These are phyloP conservation scores for Solanum tacnaense DNA, from an alignment of 257 asterid genomes.

Conservation along the genomic window DNA sequence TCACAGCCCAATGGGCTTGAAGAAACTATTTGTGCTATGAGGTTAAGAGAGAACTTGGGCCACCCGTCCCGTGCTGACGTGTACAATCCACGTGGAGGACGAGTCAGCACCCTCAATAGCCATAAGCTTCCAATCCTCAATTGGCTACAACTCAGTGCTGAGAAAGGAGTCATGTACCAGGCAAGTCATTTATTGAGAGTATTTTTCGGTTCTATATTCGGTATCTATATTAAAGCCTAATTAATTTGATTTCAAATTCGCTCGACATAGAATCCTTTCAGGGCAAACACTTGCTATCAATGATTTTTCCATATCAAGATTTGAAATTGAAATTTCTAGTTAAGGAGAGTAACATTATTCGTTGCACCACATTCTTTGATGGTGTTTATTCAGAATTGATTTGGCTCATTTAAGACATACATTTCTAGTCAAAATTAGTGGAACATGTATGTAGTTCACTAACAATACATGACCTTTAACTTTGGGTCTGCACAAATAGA, in stretches of 20 bases:
- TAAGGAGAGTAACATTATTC: background rate
- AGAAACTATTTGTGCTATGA: conserved; percentile 38
- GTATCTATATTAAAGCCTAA: accelerated
- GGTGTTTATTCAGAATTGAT: background rate
- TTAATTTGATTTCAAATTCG: background rate
- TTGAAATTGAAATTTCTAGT: background rate
- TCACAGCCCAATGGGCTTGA: conserved; percentile 33
- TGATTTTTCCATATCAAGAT: background rate
- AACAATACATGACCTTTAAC: no score
- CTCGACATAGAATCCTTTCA: background rate
- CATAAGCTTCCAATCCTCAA: conserved; percentile 40
- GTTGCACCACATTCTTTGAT: no score
- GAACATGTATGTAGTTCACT: background rate
- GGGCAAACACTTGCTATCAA: background rate
- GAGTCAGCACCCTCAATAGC: conserved; percentile 40
- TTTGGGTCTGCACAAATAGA: no score
- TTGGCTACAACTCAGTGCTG: conserved; percentile 42
- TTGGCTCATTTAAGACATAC: background rate
- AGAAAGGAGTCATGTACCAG: conserved; percentile 44
- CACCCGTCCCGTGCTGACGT: conserved; percentile 23
- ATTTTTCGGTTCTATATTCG: accelerated
- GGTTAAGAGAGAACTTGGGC: conserved; percentile 34
- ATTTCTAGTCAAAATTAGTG: background rate
- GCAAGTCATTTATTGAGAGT: conserved; percentile 10
- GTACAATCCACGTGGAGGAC: conserved; percentile 57